phyloP scores from a whole-genome alignment of 768 basidiomycete species.

The Boletus vinaceobasis region DNA sequence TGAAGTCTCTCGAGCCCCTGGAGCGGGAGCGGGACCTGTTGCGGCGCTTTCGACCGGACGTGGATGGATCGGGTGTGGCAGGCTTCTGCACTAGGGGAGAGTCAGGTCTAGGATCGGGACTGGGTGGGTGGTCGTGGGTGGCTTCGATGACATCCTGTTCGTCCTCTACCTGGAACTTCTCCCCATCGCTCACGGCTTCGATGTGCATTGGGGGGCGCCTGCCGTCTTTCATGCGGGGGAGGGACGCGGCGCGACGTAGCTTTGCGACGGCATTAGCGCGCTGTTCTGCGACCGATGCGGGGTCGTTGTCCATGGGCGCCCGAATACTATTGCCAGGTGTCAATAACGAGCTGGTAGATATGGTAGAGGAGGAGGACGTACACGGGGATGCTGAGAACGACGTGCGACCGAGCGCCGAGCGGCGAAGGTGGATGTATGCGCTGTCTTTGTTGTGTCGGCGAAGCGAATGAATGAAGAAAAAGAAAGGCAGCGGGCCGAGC shows the following conservation, averaged over 20 bases:
- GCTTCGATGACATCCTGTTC: constrained; percentile 14
- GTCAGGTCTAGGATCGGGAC: constrained; percentile 24
- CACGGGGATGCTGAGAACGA: neutral
- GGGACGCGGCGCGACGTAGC: constrained; percentile 86
- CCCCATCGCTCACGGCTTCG: constrained; percentile 80
- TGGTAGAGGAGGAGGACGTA: neutral
- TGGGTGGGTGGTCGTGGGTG: constrained; percentile 4
- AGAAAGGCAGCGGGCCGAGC: constrained; percentile 6
- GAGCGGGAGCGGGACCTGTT: constrained; percentile 65
- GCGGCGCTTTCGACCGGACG: constrained; percentile 55
- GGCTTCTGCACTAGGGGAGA: constrained; percentile 29
- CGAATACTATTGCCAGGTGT: constrained; percentile 2
- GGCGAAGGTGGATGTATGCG: constrained; percentile 12
- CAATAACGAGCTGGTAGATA: neutral
- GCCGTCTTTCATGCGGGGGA: constrained; percentile 90
- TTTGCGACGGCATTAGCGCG: constrained; percentile 86
- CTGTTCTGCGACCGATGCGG: constrained; percentile 61
- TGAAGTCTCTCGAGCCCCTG: constrained; percentile 68
- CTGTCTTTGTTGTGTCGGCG: constrained; percentile 3
- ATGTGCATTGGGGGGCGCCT: constrained; percentile 83
- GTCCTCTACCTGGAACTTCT: constrained; percentile 49
- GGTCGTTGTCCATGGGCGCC: constrained; percentile 34
- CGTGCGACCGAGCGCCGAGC: constrained; percentile 5
- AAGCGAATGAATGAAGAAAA: neutral
- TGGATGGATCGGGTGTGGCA: constrained; percentile 41